A percentile compares a stretch with the other conserved stretches of the same genome.
These are phyloP conservation scores for Dendrostoma leiphaemia DNA, from an alignment of 2,329 filamentous ascomycete genomes.

Conservation along the genomic window DNA sequence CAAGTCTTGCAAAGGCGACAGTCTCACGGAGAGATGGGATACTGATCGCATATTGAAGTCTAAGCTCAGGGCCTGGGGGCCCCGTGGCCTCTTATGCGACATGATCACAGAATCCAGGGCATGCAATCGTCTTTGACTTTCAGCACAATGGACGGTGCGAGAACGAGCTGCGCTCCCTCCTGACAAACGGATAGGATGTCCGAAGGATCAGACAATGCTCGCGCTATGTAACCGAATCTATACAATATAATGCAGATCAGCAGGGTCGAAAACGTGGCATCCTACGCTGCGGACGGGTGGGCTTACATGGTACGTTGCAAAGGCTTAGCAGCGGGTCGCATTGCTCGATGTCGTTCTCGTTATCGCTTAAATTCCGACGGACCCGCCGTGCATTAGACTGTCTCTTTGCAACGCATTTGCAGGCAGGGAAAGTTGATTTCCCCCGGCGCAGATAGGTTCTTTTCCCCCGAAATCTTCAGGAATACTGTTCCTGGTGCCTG, in stretches of 20 bases:
- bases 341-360: neutral
- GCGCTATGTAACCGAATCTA: no score
- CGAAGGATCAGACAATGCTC: neutral
- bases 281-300: no score
- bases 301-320: no score
- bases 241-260: no score
- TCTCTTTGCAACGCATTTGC: neutral
- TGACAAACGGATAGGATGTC: no score
- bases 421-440: neutral
- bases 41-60: no score
- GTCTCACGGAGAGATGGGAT: neutral
- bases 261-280: no score
- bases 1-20: neutral
- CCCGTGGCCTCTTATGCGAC: neutral
- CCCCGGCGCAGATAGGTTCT: no score
- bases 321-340: neutral
- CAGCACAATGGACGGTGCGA: neutral
- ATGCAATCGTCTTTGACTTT: neutral
- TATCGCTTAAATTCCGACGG: slow-evolving; percentile 7
- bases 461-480: no score
- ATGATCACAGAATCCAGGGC: neutral
- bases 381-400: no score
- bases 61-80: no score
- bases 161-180: neutral
- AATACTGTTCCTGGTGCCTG: no score